Evolutionary conservation across 2,329 filamentous ascomycete genomes (phyloP).

Genomic region (Pseudogymnoascus sp.): DNA sequence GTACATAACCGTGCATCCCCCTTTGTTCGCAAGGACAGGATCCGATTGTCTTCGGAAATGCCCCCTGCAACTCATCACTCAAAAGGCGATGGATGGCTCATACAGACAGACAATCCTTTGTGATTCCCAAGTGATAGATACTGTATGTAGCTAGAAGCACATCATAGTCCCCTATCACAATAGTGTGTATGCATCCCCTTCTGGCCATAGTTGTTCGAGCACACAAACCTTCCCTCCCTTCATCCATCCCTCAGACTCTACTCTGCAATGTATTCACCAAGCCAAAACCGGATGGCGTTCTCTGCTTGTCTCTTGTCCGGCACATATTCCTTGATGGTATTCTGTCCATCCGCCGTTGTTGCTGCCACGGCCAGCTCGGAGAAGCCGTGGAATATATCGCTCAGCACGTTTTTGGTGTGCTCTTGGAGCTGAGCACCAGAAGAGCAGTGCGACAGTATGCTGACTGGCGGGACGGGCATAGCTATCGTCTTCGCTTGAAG

Average conservation of each 20-base stretch:
- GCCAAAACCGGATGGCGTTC: slow-evolving; percentile 28
- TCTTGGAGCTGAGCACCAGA: slow-evolving; percentile 23
- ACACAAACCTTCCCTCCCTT: background rate
- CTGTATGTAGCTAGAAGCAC: background rate
- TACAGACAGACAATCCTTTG: background rate
- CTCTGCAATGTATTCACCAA: slow-evolving; percentile 22
- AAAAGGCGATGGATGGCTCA: background rate
- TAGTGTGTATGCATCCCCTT: background rate
- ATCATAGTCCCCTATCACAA: background rate
- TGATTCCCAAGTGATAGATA: background rate
- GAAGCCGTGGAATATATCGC: slow-evolving; percentile 25
- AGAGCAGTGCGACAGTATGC: slow-evolving; percentile 26
- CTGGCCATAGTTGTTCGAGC: background rate
- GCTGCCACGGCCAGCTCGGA: slow-evolving; percentile 22
- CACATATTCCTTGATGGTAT: slow-evolving; percentile 21
- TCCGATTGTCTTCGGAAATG: background rate
- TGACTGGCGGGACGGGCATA: slow-evolving; percentile 14
- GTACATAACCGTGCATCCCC: background rate
- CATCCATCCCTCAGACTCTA: slow-evolving; percentile 9
- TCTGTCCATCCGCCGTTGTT: slow-evolving; percentile 20
- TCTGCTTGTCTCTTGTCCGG: slow-evolving; percentile 17
- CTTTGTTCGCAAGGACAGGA: background rate
- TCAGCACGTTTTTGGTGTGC: slow-evolving; percentile 27
- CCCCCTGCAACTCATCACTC: background rate
- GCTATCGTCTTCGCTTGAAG: slow-evolving; percentile 8